Conservation (phyloP, 148 eudicot genomes). For the Mesembryanthemum crystallinum region DNA sequence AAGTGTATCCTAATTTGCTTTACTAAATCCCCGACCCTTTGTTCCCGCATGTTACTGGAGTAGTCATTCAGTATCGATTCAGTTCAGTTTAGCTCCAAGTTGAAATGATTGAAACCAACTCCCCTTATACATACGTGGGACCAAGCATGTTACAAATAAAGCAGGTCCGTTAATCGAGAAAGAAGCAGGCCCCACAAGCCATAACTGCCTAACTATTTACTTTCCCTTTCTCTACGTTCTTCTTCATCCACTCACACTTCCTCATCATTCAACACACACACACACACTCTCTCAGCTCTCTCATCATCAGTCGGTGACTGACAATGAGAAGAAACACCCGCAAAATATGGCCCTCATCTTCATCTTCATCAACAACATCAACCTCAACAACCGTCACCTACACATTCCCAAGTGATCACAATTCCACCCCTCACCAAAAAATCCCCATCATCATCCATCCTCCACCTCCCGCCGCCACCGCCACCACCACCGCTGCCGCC, state of each 20-base stretch:
- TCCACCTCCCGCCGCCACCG: constrained; percentile 6
- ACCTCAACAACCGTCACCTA: constrained; percentile 34
- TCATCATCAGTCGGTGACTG: constrained; percentile 13
- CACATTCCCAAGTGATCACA: constrained; percentile 37
- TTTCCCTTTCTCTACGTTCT: neutral
- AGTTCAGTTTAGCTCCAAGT: no score
- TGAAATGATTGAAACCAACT: no score
- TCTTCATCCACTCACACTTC: neutral
- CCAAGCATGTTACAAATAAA: no score
- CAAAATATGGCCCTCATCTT: constrained; percentile 26
- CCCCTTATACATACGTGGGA: no score
- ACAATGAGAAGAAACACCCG: constrained; percentile 37
- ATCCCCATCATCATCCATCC: constrained; percentile 46
- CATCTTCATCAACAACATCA: constrained; percentile 25
- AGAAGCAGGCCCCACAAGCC: neutral
- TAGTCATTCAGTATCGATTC: no score
- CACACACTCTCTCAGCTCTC: no score
- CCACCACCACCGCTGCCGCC: constrained; percentile 50
- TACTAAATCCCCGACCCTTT: no score
- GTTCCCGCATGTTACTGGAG: no score
- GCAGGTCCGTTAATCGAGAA: neutral
- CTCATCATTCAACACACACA: no score
- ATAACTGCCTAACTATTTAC: neutral
- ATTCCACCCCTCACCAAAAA: constrained; percentile 22
- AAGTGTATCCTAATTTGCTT: neutral